Conservation (phyloP, 2,329 filamentous ascomycete species). For the Paecilomyces sp. region DNA sequence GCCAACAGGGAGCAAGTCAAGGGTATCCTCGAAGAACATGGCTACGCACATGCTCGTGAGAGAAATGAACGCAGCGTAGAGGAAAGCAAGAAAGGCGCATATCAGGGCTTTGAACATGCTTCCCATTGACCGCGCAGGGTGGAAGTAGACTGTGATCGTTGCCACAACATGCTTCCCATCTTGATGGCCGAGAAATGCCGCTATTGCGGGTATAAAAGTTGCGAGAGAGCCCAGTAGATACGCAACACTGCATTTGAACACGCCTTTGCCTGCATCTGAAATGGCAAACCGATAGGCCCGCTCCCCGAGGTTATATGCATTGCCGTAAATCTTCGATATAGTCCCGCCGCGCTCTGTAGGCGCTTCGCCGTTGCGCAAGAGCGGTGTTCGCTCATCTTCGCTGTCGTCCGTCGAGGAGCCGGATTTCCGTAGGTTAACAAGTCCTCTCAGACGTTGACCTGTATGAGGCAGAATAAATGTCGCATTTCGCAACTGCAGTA, state of each 20-base stretch:
- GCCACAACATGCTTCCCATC: constrained; percentile 93
- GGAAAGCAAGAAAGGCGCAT: constrained; percentile 68
- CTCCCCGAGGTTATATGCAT: constrained; percentile 28
- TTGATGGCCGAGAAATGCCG: constrained; percentile 67
- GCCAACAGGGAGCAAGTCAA: constrained; percentile 62
- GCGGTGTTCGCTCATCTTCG: constrained; percentile 32
- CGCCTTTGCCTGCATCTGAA: constrained; percentile 68
- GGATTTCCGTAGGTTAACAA: constrained; percentile 65
- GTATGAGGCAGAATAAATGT: constrained; percentile 82
- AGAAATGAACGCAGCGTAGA: constrained; percentile 69
- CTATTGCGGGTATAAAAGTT: constrained; percentile 70
- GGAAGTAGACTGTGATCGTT: constrained; percentile 91
- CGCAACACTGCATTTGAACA: constrained; percentile 85
- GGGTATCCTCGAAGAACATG: constrained; percentile 63
- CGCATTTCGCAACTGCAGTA: constrained; percentile 62
- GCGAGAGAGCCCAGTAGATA: constrained; percentile 81
- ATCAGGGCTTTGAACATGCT: constrained; percentile 83
- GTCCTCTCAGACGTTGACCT: constrained; percentile 73
- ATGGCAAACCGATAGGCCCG: constrained; percentile 53
- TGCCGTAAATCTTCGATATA: constrained; percentile 12
- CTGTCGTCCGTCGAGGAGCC: constrained; percentile 26
- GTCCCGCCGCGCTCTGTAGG: constrained; percentile 8
- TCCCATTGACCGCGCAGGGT: constrained; percentile 76
- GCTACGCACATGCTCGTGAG: constrained; percentile 85
- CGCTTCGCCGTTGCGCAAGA: constrained; percentile 19